Evolutionary conservation across 768 basidiomycete species (phyloP).

Genomic region (Leccinum subgranulosum): DNA sequence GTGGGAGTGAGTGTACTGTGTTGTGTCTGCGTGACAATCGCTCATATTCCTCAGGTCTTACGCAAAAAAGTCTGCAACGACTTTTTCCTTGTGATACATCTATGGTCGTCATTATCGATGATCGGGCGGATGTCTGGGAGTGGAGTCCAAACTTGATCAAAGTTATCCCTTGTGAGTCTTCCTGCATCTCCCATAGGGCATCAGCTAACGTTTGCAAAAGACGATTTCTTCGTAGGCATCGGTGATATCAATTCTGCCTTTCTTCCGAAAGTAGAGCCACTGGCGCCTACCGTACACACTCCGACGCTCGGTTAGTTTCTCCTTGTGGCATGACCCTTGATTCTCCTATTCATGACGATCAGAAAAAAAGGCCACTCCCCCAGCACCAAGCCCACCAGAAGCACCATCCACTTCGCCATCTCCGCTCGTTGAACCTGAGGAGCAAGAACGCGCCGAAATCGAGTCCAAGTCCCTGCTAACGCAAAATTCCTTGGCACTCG

Average conservation of each 20-base stretch:
- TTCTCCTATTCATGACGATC: constrained; percentile 12
- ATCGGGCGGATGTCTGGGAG: constrained; percentile 98
- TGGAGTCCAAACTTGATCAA: constrained; percentile 96
- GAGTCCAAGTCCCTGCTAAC: constrained; percentile 57
- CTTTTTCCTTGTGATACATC: constrained; percentile 96
- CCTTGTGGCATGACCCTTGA: background rate
- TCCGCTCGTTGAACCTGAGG: constrained; percentile 29
- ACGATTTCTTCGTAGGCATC: constrained; percentile 97
- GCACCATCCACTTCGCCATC: constrained; percentile 9
- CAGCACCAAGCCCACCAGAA: constrained; percentile 18
- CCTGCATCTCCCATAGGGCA: background rate
- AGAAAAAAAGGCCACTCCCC: constrained; percentile 18
- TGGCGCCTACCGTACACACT: constrained; percentile 24
- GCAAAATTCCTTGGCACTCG: constrained; percentile 71
- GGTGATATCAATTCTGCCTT: constrained; percentile 98
- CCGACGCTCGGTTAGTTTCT: constrained; percentile 24
- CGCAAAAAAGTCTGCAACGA: constrained; percentile 87
- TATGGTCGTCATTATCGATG: constrained; percentile 99
- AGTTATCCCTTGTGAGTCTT: constrained; percentile 83
- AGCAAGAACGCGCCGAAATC: constrained; percentile 43
- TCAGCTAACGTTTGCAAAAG: constrained; percentile 38
- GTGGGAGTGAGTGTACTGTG: constrained; percentile 69
- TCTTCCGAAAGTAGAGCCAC: constrained; percentile 71
- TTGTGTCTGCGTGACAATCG: background rate
- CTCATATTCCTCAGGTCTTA: constrained; percentile 57